These are phyloP conservation scores for Gossypium lobatum DNA, from an alignment of 441 rosid species.

Conservation along the genomic window DNA sequence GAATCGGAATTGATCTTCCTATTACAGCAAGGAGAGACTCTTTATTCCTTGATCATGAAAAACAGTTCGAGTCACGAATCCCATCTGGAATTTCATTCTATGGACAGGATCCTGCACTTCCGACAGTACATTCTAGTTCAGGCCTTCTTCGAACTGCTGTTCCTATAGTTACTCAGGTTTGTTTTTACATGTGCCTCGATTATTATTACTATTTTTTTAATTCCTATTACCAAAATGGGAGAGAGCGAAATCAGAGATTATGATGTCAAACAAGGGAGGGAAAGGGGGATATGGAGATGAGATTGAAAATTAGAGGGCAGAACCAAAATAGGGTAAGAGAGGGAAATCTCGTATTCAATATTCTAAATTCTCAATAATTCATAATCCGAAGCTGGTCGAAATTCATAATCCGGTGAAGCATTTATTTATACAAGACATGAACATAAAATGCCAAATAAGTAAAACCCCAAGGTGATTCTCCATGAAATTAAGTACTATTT, in stretches of 20 bases:
- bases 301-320: neutral
- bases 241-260: neutral
- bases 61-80: slow-evolving; percentile 37
- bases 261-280: neutral
- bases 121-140: slow-evolving; percentile 32
- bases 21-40: slow-evolving; percentile 43
- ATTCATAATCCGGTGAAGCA: neutral
- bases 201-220: neutral
- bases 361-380: neutral
- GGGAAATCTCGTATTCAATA: neutral
- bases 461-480: neutral
- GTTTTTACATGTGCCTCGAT: neutral
- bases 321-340: neutral
- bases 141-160: slow-evolving; percentile 43
- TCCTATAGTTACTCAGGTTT: slow-evolving; percentile 57
- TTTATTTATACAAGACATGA: neutral
- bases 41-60: slow-evolving; percentile 42
- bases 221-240: neutral
- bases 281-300: neutral
- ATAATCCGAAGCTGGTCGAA: neutral
- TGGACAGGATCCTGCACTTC: slow-evolving; percentile 42
- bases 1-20: slow-evolving; percentile 31
- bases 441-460: neutral
- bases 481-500: neutral
- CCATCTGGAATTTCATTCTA: slow-evolving; percentile 46